Evolutionary conservation across 2,329 filamentous ascomycete genomes (phyloP).

Genomic region (Colletotrichum liriopes): DNA sequence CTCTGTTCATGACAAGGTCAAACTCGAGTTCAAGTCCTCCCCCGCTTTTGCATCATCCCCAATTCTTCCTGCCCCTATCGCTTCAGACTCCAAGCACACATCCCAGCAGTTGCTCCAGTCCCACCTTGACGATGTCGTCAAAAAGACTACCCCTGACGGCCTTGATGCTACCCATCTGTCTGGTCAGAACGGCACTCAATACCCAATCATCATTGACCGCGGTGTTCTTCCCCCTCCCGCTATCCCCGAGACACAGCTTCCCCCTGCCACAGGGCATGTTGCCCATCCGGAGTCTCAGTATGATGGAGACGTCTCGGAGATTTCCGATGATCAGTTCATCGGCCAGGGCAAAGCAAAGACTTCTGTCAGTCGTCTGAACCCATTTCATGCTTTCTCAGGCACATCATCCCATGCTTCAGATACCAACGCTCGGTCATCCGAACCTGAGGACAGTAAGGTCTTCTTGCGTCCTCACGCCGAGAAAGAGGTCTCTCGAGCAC

Average conservation of each 20-base stretch:
- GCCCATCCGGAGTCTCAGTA: conserved; percentile 8
- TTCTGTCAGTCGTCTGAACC: conserved; percentile 32
- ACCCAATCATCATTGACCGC: conserved; percentile 17
- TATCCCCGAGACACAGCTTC: not conserved
- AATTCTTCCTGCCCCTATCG: conserved; percentile 3
- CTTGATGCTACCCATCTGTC: conserved; percentile 14
- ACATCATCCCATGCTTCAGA: conserved; percentile 34
- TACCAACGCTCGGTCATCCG: conserved; percentile 15
- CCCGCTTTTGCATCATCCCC: conserved; percentile 22
- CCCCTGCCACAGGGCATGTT: not conserved
- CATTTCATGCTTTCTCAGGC: conserved; percentile 38
- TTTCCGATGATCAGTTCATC: not conserved
- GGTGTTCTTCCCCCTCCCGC: not conserved
- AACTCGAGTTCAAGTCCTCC: conserved; percentile 15
- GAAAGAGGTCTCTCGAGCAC: conserved; percentile 42
- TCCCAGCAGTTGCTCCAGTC: conserved; percentile 11
- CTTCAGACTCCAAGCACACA: conserved; percentile 2
- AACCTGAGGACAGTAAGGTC: conserved; percentile 24
- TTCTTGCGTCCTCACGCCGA: conserved; percentile 33
- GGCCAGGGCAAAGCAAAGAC: conserved; percentile 8
- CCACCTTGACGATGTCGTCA: conserved; percentile 38
- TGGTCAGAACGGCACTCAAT: conserved; percentile 25
- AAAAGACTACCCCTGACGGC: conserved; percentile 8
- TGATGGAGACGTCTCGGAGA: conserved; percentile 4
- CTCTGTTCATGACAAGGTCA: conserved; percentile 12